Conservation (phyloP, 2,329 filamentous ascomycete species). For the Zopfia rhizophila region DNA sequence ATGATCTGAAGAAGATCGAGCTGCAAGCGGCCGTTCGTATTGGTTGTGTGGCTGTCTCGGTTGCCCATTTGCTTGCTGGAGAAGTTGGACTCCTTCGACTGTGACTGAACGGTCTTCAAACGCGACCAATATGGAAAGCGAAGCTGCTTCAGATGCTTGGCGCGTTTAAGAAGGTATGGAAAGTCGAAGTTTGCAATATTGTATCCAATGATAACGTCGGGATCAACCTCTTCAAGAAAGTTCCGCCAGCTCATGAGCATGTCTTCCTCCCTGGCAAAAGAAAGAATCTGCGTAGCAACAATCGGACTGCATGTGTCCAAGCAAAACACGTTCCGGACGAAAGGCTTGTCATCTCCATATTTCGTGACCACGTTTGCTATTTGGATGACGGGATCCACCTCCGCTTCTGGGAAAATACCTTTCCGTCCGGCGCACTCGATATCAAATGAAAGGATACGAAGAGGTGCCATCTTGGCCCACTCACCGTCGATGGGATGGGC, state of each 20-base stretch:
- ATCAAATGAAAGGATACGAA: slow-evolving; percentile 94
- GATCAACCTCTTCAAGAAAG: slow-evolving; percentile 89
- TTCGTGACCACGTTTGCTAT: slow-evolving; percentile 96
- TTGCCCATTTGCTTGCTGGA: slow-evolving; percentile 99
- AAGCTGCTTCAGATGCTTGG: slow-evolving; percentile 80
- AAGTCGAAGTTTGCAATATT: slow-evolving; percentile 99
- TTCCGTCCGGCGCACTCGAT: slow-evolving; percentile 98
- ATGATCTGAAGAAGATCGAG: slow-evolving; percentile 94
- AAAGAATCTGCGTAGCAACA: slow-evolving; percentile 91
- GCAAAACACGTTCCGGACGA: slow-evolving; percentile 96
- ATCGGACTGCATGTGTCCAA: slow-evolving; percentile 92
- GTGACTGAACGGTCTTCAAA: slow-evolving; percentile 75
- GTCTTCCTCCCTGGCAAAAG: slow-evolving; percentile 81
- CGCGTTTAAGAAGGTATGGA: slow-evolving; percentile 90
- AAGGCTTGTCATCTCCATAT: slow-evolving; percentile 95
- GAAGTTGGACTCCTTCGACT: slow-evolving; percentile 82
- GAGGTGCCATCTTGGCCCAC: slow-evolving; percentile 97
- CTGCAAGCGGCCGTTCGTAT: slow-evolving; percentile 92
- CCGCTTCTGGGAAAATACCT: slow-evolving; percentile 94
- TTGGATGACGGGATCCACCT: slow-evolving; percentile 93
- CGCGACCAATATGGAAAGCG: slow-evolving; percentile 91
- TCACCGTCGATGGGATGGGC: slow-evolving; percentile 90
- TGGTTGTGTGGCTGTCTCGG: slow-evolving; percentile 92
- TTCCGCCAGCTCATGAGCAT: slow-evolving; percentile 95
- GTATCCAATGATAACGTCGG: slow-evolving; percentile 98